These are phyloP conservation scores for Lanzia echinophila DNA, from an alignment of 2,329 filamentous ascomycete genomes.

Conservation along the genomic window DNA sequence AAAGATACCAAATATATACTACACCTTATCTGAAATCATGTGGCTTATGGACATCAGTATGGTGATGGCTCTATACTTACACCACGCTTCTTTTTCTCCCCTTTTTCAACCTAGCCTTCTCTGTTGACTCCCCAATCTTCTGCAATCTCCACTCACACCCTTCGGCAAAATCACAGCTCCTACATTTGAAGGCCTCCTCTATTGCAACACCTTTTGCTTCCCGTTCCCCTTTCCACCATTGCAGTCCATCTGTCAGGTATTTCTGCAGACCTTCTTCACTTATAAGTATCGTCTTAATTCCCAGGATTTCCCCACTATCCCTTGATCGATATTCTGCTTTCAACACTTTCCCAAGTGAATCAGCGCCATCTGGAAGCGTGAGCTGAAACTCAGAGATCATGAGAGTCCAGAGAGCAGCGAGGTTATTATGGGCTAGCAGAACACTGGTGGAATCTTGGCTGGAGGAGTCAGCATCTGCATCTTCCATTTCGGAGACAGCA, in stretches of 20 bases:
- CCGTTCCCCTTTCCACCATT: conserved; percentile 82
- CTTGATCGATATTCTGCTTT: conserved; percentile 48
- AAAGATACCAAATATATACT: too few relatives aligned
- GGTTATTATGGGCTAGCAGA: conserved; percentile 51
- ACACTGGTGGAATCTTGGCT: conserved; percentile 32
- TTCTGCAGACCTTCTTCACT: conserved; percentile 54
- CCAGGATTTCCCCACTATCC: conserved; percentile 44
- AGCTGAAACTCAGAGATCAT: conserved; percentile 54
- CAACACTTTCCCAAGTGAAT: conserved; percentile 50
- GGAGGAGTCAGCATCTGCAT: conserved; percentile 14
- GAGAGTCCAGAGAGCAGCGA: conserved; percentile 52
- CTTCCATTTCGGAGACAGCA: conserved; percentile 25
- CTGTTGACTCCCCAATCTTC: conserved; percentile 54
- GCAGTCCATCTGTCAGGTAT: conserved; percentile 64
- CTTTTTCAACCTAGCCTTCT: conserved; percentile 20
- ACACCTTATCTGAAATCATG: too few relatives aligned
- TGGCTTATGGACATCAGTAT: too few relatives aligned
- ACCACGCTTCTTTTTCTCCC: conserved; percentile 7
- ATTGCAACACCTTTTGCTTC: conserved; percentile 67
- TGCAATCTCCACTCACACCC: conserved; percentile 70
- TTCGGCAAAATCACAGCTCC: conserved; percentile 74
- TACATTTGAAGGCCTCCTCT: conserved; percentile 84
- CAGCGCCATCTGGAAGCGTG: conserved; percentile 41
- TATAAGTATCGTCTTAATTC: conserved; percentile 57
- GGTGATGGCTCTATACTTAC: not conserved